Base-by-base conservation (phyloP, 441 rosid genomes). In the Pelargonium cotyledonis region DNA sequence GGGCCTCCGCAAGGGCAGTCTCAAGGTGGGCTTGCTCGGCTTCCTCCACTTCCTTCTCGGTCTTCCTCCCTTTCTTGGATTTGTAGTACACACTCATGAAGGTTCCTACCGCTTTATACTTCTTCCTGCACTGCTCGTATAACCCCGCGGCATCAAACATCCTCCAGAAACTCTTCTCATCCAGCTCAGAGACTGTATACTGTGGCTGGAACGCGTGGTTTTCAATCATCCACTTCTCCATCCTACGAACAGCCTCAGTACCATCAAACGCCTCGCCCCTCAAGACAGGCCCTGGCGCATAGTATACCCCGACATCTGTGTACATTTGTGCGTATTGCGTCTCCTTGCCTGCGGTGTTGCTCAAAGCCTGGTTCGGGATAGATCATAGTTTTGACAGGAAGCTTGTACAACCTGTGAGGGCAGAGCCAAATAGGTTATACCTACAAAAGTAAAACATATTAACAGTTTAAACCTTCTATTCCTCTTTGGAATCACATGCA, bases 1-100 rank as follows among this genome's bases (percentile, higher is more conserved):
- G n/a, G 0, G 31, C 76, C 74, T 89, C 99, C 0, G 91, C 96
- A 66, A 86, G 83, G 15, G 99, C 84, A 5, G 91, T 72, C 80
- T 95, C 99, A 3, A 89, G 84, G 57, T 84, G 91, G 61, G 97
- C 98, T 80, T 86, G 93, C 72, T 95, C 99, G 0, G 96, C 99
- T 70, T 95, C 97, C 75, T 81, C 86, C 70, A 95, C 99, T 82
- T 95, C 99, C 80, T 90, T 95, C 85, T 95, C 99, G 0, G 93
- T 92, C 95, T 95, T 95, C 84, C 90, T 86, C 66, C 99, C 99
- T 78, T 92, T 95, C 92, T 95, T 95, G 5, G 82, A 89, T 82
- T 92, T 95, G 90, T 92, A 95, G 78, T 95, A 95, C 60, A 95
- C 93, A 15, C 95, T 89, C 98, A 92, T 95, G 88, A 95, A 95